Evolutionary conservation across 2,329 filamentous ascomycete genomes (phyloP).

Genomic region (Eutypella sp.): DNA sequence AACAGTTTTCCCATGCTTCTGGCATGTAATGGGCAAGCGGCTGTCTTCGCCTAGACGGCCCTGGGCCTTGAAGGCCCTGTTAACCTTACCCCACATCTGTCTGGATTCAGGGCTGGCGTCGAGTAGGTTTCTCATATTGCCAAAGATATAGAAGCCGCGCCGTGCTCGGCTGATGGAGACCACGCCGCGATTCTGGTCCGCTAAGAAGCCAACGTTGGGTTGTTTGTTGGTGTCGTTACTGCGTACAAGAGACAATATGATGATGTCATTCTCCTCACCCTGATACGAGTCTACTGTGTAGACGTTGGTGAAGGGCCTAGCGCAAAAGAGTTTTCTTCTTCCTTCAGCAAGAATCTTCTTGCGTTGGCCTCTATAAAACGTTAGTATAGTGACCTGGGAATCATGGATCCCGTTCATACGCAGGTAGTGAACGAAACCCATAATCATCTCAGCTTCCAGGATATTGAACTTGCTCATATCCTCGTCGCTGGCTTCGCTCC

Average conservation of each 20-base stretch:
- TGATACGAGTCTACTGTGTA: constrained; percentile 86
- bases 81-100: constrained; percentile 36
- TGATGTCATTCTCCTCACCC: constrained; percentile 82
- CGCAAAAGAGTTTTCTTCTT: constrained; percentile 24
- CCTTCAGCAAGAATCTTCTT: constrained; percentile 54
- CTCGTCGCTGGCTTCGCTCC: constrained; percentile 58
- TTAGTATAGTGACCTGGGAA: constrained; percentile 69
- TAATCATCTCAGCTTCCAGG: constrained; percentile 71
- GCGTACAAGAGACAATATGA: constrained; percentile 76
- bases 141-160: constrained; percentile 79
- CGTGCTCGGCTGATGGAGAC: constrained; percentile 65
- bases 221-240: constrained; percentile 48
- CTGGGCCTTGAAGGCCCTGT: constrained; percentile 35
- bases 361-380: constrained; percentile 83
- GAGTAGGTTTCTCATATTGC: constrained; percentile 57
- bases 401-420: constrained; percentile 58
- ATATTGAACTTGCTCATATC: constrained; percentile 65
- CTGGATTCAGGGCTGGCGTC: constrained; percentile 37
- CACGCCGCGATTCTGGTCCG: constrained; percentile 53
- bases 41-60: constrained; percentile 23
- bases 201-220: constrained; percentile 64
- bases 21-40: constrained; percentile 60
- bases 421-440: constrained; percentile 67
- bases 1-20: constrained; percentile 48
- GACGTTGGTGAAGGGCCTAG: constrained; percentile 48